Percentiles rank a stretch among this genome's conserved stretches.
Evolutionary conservation across 2,329 filamentous ascomycete genomes (phyloP).

Genomic region (Penicillium sp.): DNA sequence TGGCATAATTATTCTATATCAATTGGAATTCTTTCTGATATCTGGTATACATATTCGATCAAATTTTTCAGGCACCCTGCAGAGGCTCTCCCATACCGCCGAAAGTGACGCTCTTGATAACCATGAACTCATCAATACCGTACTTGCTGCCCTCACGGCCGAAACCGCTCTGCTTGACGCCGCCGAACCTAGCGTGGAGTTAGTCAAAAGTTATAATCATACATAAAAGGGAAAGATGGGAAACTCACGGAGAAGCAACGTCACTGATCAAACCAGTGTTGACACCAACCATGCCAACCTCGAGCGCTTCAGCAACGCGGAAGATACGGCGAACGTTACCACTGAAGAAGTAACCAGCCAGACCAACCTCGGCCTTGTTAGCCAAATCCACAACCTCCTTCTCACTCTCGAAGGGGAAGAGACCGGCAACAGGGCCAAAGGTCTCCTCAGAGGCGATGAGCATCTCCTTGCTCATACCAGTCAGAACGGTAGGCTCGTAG

Average conservation of each 20-base stretch:
- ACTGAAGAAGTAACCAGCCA: slow-evolving; percentile 94
- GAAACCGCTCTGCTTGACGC: slow-evolving; percentile 81
- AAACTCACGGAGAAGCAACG: slow-evolving; percentile 53
- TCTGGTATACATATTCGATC: slow-evolving; percentile 4
- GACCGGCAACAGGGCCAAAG: slow-evolving; percentile 88
- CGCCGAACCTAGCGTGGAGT: slow-evolving; percentile 64
- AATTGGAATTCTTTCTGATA: slow-evolving; percentile 4
- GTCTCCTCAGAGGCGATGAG: slow-evolving; percentile 85
- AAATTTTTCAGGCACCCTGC: slow-evolving; percentile 40
- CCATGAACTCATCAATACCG: slow-evolving; percentile 75
- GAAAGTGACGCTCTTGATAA: slow-evolving; percentile 71
- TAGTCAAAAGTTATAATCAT: slow-evolving; percentile 9
- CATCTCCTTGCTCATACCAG: slow-evolving; percentile 86
- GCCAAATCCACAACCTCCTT: slow-evolving; percentile 84
- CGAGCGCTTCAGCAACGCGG: slow-evolving; percentile 62
- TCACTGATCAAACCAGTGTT: slow-evolving; percentile 72
- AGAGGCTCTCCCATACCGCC: slow-evolving; percentile 66
- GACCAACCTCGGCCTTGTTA: slow-evolving; percentile 80
- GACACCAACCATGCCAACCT: slow-evolving; percentile 61
- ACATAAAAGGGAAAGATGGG: background rate
- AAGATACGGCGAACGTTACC: slow-evolving; percentile 62
- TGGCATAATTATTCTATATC: slow-evolving; percentile 1
- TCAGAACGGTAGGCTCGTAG: slow-evolving; percentile 86
- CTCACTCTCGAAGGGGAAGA: slow-evolving; percentile 88
- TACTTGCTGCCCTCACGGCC: slow-evolving; percentile 78